A percentile compares a stretch with the other conserved stretches of the same genome.
Evolutionary conservation across 139 green algal genomes (phyloP).

Genomic region (Picochlorum sp.): DNA sequence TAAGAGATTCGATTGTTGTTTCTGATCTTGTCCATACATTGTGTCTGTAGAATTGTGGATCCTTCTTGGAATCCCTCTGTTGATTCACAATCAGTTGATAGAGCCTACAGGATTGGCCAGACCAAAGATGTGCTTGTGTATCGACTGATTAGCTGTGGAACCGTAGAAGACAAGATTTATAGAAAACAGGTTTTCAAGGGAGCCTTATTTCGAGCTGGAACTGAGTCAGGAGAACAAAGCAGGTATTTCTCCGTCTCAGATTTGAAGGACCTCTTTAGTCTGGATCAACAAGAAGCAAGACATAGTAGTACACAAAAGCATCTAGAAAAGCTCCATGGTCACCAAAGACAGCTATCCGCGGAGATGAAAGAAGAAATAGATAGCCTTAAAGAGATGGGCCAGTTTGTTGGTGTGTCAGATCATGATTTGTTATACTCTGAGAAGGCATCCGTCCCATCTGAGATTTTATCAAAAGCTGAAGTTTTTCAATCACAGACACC

Average conservation of each 20-base stretch:
- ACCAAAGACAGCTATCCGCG: slow-evolving; percentile 32
- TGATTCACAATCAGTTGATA: slow-evolving; percentile 69
- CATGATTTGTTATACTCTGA: slow-evolving; percentile 73
- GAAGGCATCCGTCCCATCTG: slow-evolving; percentile 21
- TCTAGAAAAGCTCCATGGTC: slow-evolving; percentile 55
- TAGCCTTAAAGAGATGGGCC: slow-evolving; percentile 26
- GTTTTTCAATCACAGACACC: too few species aligned
- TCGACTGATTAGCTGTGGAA: slow-evolving; percentile 79
- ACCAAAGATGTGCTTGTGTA: slow-evolving; percentile 63
- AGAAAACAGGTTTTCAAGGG: slow-evolving; percentile 77
- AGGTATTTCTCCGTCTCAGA: slow-evolving; percentile 56
- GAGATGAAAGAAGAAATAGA: slow-evolving; percentile 42
- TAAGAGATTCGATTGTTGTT: not conserved
- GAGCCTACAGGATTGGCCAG: slow-evolving; percentile 81
- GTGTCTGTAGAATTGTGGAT: slow-evolving; percentile 26
- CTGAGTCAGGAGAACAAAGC: slow-evolving; percentile 64
- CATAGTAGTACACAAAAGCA: slow-evolving; percentile 52
- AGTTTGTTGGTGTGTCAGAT: slow-evolving; percentile 59
- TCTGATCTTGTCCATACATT: slow-evolving; percentile 1
- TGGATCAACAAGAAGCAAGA: slow-evolving; percentile 42
- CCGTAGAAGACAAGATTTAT: slow-evolving; percentile 90
- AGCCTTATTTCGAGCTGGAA: slow-evolving; percentile 59
- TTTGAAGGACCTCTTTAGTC: slow-evolving; percentile 67
- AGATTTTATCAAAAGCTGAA: not conserved
- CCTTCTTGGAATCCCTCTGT: slow-evolving; percentile 65